Evolutionary conservation across 306 rosid species (phyloP).

Genomic region (Dryas drummondii): DNA sequence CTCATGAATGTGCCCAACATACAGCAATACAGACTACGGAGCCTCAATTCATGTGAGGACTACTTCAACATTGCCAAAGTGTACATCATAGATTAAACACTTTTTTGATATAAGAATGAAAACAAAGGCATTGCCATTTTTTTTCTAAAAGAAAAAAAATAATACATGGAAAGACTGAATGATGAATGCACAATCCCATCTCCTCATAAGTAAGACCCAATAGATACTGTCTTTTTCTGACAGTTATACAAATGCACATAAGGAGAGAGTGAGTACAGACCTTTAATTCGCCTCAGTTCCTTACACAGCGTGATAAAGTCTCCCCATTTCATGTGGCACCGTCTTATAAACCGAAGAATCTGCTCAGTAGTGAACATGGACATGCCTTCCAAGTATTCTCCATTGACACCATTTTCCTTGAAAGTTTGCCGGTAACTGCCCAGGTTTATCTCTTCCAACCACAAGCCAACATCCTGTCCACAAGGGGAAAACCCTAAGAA

Average conservation of each 20-base stretch:
- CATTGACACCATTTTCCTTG: conserved; percentile 94
- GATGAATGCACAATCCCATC: conserved; percentile 1
- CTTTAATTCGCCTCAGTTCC: conserved; percentile 98
- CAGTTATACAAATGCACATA: not conserved
- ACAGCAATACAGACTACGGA: not conserved
- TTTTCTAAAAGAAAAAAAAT: no score
- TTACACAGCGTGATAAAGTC: conserved; percentile 95
- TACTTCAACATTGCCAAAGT: no score
- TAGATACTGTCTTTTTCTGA: not conserved
- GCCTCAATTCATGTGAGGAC: no score
- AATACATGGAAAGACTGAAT: not conserved
- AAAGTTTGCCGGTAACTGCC: conserved; percentile 88
- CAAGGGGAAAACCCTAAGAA: conserved; percentile 27
- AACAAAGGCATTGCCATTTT: not conserved
- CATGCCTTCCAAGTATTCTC: conserved; percentile 98
- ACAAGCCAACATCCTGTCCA: conserved; percentile 92
- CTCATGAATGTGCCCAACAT: not conserved
- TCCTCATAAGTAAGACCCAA: not conserved
- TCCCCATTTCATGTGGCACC: conserved; percentile 99
- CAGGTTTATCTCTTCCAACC: conserved; percentile 94
- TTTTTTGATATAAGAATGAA: not conserved
- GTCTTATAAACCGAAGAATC: conserved; percentile 96
- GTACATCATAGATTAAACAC: not conserved
- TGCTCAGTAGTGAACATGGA: conserved; percentile 99
- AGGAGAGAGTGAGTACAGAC: conserved; percentile 35